These are phyloP conservation scores for Bondarzewia mesenterica DNA, from an alignment of 1,284 basidiomycete genomes.

Conservation along the genomic window DNA sequence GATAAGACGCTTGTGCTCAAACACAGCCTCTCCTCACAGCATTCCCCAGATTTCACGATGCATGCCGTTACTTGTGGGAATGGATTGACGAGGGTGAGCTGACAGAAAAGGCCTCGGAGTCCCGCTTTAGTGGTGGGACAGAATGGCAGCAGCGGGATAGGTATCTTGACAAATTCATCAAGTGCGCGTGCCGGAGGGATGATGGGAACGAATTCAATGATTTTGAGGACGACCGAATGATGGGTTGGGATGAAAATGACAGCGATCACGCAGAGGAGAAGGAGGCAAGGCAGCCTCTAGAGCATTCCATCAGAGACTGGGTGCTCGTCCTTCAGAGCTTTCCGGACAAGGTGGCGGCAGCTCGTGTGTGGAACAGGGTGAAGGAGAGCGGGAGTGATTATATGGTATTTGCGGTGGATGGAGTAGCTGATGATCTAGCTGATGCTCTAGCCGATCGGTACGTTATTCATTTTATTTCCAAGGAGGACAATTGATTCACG, in stretches of 20 bases:
- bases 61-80: no score
- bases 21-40: no score
- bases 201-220: not conserved
- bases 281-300: not conserved
- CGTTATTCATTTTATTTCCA: no score
- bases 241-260: not conserved
- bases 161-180: not conserved
- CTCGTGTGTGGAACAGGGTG: not conserved
- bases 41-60: no score
- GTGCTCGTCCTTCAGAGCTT: not conserved
- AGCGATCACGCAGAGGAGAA: not conserved
- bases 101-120: not conserved
- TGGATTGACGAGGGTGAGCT: not conserved
- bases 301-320: not conserved
- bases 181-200: not conserved
- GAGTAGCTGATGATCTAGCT: not conserved
- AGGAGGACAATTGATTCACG: not conserved
- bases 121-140: not conserved
- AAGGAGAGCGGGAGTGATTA: not conserved
- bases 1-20: no score
- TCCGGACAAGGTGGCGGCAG: not conserved
- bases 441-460: not conserved
- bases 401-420: not conserved
- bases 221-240: not conserved
- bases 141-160: not conserved